Conservation (phyloP, 352 stramenopile genomes). For the Pythium apleroticum region DNA sequence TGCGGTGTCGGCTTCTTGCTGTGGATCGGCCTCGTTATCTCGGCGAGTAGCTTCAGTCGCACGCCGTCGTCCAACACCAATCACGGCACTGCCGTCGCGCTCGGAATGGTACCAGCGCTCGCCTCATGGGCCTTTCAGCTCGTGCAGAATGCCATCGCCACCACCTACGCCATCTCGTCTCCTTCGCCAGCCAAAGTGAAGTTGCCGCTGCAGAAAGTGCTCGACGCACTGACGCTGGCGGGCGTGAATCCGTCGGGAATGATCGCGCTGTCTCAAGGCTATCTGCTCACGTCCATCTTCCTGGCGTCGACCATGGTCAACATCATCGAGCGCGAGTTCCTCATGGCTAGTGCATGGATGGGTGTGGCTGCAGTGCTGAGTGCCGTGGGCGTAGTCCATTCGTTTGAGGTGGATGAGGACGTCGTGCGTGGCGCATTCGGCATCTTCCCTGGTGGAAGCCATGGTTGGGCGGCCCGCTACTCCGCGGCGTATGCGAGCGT, state of each 20-base stretch:
- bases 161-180: conserved; percentile 13
- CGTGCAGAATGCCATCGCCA: conserved; percentile 31
- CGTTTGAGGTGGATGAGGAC: conserved; percentile 37
- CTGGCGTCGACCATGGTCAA: conserved; percentile 48
- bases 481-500: conserved; percentile 19
- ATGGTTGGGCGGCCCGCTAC: conserved; percentile 29
- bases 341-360: conserved; percentile 40
- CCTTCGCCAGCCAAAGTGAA: not conserved
- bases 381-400: conserved; percentile 38
- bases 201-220: conserved; percentile 22
- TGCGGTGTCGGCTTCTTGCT: conserved; percentile 46
- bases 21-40: conserved; percentile 53
- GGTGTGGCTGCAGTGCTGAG: conserved; percentile 30
- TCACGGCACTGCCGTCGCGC: conserved; percentile 39
- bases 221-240: conserved; percentile 26
- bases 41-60: conserved; percentile 40
- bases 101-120: conserved; percentile 42
- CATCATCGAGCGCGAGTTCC: conserved; percentile 51
- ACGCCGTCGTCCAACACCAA: conserved; percentile 41
- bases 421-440: conserved; percentile 31
- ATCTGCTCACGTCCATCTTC: conserved; percentile 46
- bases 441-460: conserved; percentile 25
- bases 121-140: conserved; percentile 45
- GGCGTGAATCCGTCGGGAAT: conserved; percentile 42
- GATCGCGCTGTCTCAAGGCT: conserved; percentile 43